Evolutionary conservation across 306 rosid genomes (phyloP), one percentile per base, ranked within the genome.

Genomic region (Prosopis cineraria): DNA sequence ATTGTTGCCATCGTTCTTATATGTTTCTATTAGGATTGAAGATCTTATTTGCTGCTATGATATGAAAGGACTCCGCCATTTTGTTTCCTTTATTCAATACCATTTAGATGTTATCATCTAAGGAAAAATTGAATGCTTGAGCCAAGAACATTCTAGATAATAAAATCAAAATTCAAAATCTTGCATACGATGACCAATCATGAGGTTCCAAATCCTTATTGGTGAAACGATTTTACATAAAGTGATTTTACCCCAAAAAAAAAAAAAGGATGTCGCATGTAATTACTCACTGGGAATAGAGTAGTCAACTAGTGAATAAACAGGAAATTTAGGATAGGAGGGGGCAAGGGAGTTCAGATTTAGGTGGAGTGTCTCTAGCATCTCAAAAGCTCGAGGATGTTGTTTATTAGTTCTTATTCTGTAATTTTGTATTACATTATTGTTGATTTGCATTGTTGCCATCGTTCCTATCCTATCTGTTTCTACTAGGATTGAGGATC

Each of bases 131-230:
- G 11, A 29, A 65, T 50, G 50, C 29, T 20, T 36, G 20, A 79
- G 69, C 74, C 52, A 30, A 74, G 70, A 72, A 65, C 59, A 62
- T 13, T 36, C 53, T 48, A 71, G 56, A n/a, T 19, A 63, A 17
- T 47, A 36, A 25, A 34, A 34, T 9, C n/a, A 52, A 50, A 48
- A 52, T 22, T 36, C 24, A 4, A 39, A 14, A 2, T 58, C 39
- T 43, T 63, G 20, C 25, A 11, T 0, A 16, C 19, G 22, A 78
- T 13, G 47, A 68, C 20, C 13, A 52, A 20, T 60, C 64, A 44
- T 20, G 47, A 24, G 67, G 16, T 5, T 59, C 39, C 37, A 76
- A 37, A 25, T 50, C 50, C 52, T 34, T 22, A 29, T 45, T 41
- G 40, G 30, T 2, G 12, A 37, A n/a, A 76, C 24, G 40, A 66